Percentiles rank a stretch among this genome's conserved stretches.
Conservation (phyloP, 352 stramenopile species). For the Phytophthora kernoviae region DNA sequence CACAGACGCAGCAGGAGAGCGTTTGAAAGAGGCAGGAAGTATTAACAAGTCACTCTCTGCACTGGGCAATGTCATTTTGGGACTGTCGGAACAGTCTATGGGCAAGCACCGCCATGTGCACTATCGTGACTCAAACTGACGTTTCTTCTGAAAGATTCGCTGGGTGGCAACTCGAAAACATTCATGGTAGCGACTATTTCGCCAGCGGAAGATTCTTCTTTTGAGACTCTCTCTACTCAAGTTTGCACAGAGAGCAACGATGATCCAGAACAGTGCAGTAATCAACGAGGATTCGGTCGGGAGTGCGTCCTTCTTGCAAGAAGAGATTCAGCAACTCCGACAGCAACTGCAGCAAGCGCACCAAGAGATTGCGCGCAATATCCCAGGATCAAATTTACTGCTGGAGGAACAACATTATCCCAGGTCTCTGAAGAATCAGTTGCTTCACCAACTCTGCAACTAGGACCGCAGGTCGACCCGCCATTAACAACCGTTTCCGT, state of each 20-base stretch:
- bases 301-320: slow-evolving; percentile 64
- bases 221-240: slow-evolving; percentile 89
- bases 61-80: slow-evolving; percentile 95
- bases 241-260: slow-evolving; percentile 84
- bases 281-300: slow-evolving; percentile 85
- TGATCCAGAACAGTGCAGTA: slow-evolving; percentile 85
- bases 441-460: slow-evolving; percentile 3
- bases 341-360: slow-evolving; percentile 63
- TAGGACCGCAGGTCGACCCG: slow-evolving; percentile 35
- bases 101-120: slow-evolving; percentile 85
- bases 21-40: slow-evolving; percentile 95
- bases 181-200: slow-evolving; percentile 88
- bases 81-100: slow-evolving; percentile 77
- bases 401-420: slow-evolving; percentile 10
- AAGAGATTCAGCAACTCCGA: slow-evolving; percentile 71
- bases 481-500: slow-evolving; percentile 47
- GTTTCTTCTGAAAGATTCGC: slow-evolving; percentile 83
- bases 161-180: slow-evolving; percentile 88
- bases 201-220: slow-evolving; percentile 83
- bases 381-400: slow-evolving; percentile 21
- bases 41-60: slow-evolving; percentile 98
- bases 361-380: slow-evolving; percentile 28
- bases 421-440: slow-evolving; percentile 17
- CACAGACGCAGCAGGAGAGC: slow-evolving; percentile 94
- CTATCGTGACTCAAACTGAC: slow-evolving; percentile 88